Percentiles rank a stretch among this genome's conserved stretches.
phyloP scores from a whole-genome alignment of 2,329 filamentous ascomycete species.

The Claviceps cyperi region DNA sequence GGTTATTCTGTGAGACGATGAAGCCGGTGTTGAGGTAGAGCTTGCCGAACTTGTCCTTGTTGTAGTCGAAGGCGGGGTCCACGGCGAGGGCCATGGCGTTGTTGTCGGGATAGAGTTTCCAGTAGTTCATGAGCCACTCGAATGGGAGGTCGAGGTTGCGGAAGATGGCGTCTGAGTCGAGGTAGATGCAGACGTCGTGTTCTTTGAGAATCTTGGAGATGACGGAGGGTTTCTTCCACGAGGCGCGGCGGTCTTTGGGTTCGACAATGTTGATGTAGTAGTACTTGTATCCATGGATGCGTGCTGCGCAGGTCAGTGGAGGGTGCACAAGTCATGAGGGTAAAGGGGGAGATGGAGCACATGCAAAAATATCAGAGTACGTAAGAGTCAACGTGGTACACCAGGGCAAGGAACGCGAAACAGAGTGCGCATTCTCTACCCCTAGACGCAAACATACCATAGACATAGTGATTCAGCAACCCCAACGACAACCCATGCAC shows the following conservation, averaged over 20 bases:
- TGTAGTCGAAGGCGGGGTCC: constrained; percentile 23
- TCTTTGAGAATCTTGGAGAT: constrained; percentile 27
- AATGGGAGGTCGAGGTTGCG: constrained; percentile 27
- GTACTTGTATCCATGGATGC: constrained; percentile 33
- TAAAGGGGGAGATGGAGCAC: too few relatives aligned
- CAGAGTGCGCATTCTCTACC: not conserved
- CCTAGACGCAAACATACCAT: constrained; percentile 15
- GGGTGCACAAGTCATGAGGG: too few relatives aligned
- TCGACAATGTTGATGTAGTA: constrained; percentile 26
- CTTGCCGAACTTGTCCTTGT: constrained; percentile 25
- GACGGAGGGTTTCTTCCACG: constrained; percentile 31
- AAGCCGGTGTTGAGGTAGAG: constrained; percentile 37
- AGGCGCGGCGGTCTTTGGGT: constrained; percentile 26
- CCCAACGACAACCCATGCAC: constrained; percentile 25
- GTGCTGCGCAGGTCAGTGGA: constrained; percentile 15
- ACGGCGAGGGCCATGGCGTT: constrained; percentile 28
- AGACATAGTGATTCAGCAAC: constrained; percentile 30
- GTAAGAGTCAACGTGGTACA: too few relatives aligned
- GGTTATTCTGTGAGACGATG: constrained; percentile 37
- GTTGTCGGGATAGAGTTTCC: constrained; percentile 23
- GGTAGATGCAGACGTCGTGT: constrained; percentile 28
- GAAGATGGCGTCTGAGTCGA: constrained; percentile 32
- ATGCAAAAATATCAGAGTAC: too few relatives aligned
- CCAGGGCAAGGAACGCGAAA: not conserved
- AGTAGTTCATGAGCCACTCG: constrained; percentile 34